Percentiles rank a stretch among this genome's conserved stretches.
phyloP scores from a whole-genome alignment of 495 filamentous ascomycete genomes.

The Daldinia bambusicola region DNA sequence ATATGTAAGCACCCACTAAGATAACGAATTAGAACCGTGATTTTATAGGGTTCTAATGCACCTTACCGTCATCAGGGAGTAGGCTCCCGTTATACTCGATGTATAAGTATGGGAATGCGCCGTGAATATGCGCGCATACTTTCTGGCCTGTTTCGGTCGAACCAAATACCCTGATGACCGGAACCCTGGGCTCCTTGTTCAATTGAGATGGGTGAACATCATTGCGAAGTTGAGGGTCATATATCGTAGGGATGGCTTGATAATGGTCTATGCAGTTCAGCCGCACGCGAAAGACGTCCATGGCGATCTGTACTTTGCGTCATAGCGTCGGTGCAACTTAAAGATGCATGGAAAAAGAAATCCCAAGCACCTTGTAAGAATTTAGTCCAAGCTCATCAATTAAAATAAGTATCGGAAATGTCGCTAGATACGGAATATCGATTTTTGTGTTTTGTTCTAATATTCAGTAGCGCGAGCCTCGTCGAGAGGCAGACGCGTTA shows the following conservation, averaged over 20 bases:
- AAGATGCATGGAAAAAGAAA: constrained; percentile 28
- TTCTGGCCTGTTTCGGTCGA: constrained; percentile 95
- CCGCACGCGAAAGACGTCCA: constrained; percentile 82
- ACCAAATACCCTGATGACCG: constrained; percentile 91
- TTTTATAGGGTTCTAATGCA: constrained; percentile 1
- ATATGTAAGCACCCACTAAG: constrained; percentile 75
- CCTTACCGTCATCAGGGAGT: constrained; percentile 70
- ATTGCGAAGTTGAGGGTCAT: constrained; percentile 81
- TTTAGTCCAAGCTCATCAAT: constrained; percentile 2
- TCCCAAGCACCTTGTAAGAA: constrained; percentile 3
- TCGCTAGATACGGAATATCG: neutral
- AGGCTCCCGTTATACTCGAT: constrained; percentile 83
- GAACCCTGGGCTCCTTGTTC: constrained; percentile 74
- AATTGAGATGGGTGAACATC: constrained; percentile 60
- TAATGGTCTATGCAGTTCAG: constrained; percentile 97
- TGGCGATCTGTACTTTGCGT: constrained; percentile 43
- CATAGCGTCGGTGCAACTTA: constrained; percentile 15
- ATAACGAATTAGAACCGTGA: constrained; percentile 19
- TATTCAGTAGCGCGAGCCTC: neutral
- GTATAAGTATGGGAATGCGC: constrained; percentile 93
- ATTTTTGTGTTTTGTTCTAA: neutral
- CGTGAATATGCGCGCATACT: constrained; percentile 96
- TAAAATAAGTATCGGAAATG: constrained; percentile 3
- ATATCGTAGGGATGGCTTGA: constrained; percentile 76
- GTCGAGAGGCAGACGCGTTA: constrained; percentile 38